phyloP scores from a whole-genome alignment of 2,329 filamentous ascomycete genomes.

The Fusarium sp. region DNA sequence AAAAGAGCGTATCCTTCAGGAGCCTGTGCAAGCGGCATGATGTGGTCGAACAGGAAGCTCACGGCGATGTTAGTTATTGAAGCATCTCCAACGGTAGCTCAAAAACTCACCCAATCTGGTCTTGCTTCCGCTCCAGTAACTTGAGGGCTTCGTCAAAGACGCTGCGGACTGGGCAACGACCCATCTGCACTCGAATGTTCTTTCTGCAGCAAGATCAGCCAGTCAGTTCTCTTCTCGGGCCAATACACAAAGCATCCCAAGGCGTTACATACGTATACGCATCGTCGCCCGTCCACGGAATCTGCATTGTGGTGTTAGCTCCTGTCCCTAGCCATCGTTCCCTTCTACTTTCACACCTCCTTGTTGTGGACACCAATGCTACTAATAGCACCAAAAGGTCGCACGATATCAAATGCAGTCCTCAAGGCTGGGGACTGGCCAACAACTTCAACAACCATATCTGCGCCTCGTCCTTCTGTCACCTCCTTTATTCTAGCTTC shows the following conservation, averaged over 20 bases:
- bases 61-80: constrained; percentile 9
- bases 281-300: constrained; percentile 73
- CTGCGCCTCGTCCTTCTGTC: constrained; percentile 83
- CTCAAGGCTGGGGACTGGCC: constrained; percentile 74
- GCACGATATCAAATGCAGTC: constrained; percentile 76
- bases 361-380: constrained; percentile 82
- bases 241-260: not conserved
- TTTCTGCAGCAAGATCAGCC: constrained; percentile 60
- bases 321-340: not conserved
- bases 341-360: constrained; percentile 60
- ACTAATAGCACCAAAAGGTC: constrained; percentile 78
- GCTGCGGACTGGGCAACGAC: constrained; percentile 77
- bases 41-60: constrained; percentile 81
- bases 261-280: constrained; percentile 62
- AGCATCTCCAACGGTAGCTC: not conserved
- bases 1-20: constrained; percentile 77
- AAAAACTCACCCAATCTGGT: constrained; percentile 70
- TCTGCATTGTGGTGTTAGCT: constrained; percentile 53
- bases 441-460: constrained; percentile 84
- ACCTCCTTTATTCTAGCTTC: constrained; percentile 76
- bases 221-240: constrained; percentile 8
- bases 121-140: constrained; percentile 72
- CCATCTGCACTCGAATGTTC: constrained; percentile 79
- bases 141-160: constrained; percentile 74
- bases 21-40: constrained; percentile 75